Evolutionary conservation across 352 stramenopile species (phyloP).

Genomic region (Peronosclerospora sorghi): DNA sequence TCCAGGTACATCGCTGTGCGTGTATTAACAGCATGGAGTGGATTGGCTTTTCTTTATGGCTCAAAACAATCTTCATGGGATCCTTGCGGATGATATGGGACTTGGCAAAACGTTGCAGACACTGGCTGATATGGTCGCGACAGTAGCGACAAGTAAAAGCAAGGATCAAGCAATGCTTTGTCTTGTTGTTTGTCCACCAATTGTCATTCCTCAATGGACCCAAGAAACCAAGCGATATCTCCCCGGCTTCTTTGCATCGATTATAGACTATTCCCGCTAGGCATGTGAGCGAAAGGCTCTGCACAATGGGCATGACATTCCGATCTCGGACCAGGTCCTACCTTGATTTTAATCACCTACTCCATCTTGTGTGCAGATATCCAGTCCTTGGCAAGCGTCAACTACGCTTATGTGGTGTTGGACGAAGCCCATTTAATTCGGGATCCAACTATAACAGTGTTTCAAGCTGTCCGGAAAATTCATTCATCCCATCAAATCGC

Average conservation of each 20-base stretch:
- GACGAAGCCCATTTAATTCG: conserved; percentile 97
- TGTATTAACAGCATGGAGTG: conserved; percentile 73
- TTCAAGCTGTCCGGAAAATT: conserved; percentile 75
- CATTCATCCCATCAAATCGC: conserved; percentile 84
- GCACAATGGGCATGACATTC: conserved; percentile 17
- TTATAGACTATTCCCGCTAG: conserved; percentile 77
- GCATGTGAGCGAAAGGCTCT: conserved; percentile 31
- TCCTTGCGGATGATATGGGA: conserved; percentile 85
- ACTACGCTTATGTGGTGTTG: conserved; percentile 86
- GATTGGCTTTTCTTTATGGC: conserved; percentile 68
- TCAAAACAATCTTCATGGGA: conserved; percentile 60
- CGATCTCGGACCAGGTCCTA: conserved; percentile 2
- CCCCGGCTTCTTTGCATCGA: conserved; percentile 32
- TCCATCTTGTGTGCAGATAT: conserved; percentile 75
- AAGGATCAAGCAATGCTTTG: conserved; percentile 3
- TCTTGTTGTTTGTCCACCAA: conserved; percentile 91
- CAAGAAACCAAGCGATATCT: conserved; percentile 86
- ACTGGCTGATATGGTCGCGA: conserved; percentile 80
- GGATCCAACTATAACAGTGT: conserved; percentile 88
- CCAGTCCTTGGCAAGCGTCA: conserved; percentile 31
- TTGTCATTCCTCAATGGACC: conserved; percentile 92
- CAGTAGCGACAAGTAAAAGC: background rate
- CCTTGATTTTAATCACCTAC: conserved; percentile 78
- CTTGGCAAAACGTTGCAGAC: conserved; percentile 93
- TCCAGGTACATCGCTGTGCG: conserved; percentile 24